phyloP scores from a whole-genome alignment of 2,329 filamentous ascomycete species.

The Onygena corvina region DNA sequence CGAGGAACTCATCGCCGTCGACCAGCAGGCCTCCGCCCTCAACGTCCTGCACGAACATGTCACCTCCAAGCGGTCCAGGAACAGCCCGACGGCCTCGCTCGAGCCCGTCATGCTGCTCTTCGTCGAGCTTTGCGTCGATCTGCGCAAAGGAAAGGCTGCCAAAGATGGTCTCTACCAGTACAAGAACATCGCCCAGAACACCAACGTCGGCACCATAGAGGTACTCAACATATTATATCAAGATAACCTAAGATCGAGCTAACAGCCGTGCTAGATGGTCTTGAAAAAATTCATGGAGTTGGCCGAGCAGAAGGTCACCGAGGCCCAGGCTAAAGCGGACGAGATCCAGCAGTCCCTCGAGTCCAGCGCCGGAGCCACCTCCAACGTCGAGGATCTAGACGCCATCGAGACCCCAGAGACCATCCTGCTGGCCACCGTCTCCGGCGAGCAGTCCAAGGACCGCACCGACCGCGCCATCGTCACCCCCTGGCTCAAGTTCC shows the following conservation, averaged over 20 bases:
- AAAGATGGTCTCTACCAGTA: constrained; percentile 99
- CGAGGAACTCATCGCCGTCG: constrained; percentile 95
- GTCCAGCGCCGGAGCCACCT: constrained; percentile 50
- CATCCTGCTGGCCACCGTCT: constrained; percentile 93
- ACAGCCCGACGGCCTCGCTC: constrained; percentile 87
- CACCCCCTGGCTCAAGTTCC: constrained; percentile 97
- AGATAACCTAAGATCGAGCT: constrained; percentile 8
- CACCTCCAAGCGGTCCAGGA: constrained; percentile 93
- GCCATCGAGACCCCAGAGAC: constrained; percentile 96
- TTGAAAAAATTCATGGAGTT: constrained; percentile 97
- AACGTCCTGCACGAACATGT: constrained; percentile 97
- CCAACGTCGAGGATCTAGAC: constrained; percentile 87
- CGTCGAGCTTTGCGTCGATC: constrained; percentile 90
- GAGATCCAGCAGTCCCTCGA: constrained; percentile 84
- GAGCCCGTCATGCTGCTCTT: constrained; percentile 98
- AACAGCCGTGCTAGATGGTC: constrained; percentile 61
- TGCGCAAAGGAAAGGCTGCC: constrained; percentile 94
- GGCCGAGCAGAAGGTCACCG: constrained; percentile 88
- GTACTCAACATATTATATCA: constrained; percentile 41
- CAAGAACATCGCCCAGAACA: constrained; percentile 99
- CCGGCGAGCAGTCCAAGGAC: constrained; percentile 92
- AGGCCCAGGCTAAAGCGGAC: constrained; percentile 90
- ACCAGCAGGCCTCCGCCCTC: constrained; percentile 82
- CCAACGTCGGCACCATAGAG: constrained; percentile 96
- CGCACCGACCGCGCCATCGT: constrained; percentile 96